Conservation (phyloP, 1,139 yeast species). For the Sugiyamaella paludigena region DNA sequence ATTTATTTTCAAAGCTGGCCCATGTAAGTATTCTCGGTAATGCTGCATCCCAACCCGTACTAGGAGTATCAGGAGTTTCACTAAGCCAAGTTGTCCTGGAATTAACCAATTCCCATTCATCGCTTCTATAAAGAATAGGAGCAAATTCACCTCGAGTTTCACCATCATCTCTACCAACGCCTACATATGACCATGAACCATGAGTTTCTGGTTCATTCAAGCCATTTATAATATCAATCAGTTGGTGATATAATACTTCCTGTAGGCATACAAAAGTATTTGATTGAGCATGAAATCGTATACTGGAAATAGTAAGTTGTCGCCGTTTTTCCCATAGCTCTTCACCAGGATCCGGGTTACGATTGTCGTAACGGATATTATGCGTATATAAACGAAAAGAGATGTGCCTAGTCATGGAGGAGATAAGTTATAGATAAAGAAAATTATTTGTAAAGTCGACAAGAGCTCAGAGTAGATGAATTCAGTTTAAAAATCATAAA, state of each 20-base stretch:
- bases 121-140: constrained; percentile 43
- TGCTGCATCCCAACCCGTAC: constrained; percentile 58
- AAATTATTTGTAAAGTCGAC: background rate
- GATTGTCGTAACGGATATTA: constrained; percentile 49
- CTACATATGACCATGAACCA: constrained; percentile 45
- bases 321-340: constrained; percentile 47
- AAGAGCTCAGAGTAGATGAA: too few species aligned
- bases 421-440: background rate
- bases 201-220: constrained; percentile 37
- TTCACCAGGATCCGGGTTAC: constrained; percentile 39
- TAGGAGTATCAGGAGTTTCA: constrained; percentile 47
- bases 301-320: constrained; percentile 42
- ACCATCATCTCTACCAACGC: constrained; percentile 52
- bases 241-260: constrained; percentile 54
- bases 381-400: constrained; percentile 49
- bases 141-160: constrained; percentile 45
- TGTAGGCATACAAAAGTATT: constrained; percentile 49
- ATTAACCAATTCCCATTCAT: constrained; percentile 43
- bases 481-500: too few species aligned
- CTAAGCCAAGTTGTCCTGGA: constrained; percentile 28
- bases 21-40: constrained; percentile 48
- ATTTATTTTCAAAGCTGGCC: constrained; percentile 32
- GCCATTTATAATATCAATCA: constrained; percentile 45
- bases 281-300: constrained; percentile 42
- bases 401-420: constrained; percentile 9